Percentiles rank a stretch among this genome's conserved stretches.
Conservation (phyloP, 768 basidiomycete species). For the Russula dissimulans region DNA sequence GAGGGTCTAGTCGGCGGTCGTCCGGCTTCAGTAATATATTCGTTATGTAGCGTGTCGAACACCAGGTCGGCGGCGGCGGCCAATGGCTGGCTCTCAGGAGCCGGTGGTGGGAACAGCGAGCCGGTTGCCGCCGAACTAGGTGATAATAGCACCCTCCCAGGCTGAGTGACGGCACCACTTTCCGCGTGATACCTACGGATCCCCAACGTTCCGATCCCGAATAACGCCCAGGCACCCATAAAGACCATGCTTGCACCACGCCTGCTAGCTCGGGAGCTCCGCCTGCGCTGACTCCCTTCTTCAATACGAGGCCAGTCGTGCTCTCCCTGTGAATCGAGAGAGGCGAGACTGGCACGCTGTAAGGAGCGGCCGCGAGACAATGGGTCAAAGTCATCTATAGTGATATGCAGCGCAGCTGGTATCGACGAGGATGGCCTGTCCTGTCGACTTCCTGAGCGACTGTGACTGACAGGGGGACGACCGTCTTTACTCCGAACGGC, state of each 20-base stretch:
- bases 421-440: conserved; percentile 20
- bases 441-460: conserved; percentile 28
- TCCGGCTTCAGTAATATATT: neutral
- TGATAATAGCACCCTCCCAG: conserved; percentile 41
- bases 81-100: neutral
- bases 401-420: conserved; percentile 26
- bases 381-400: conserved; percentile 4
- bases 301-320: conserved; percentile 6
- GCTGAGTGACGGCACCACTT: conserved; percentile 25
- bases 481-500: conserved; percentile 65
- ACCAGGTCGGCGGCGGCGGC: neutral
- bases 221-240: conserved; percentile 65
- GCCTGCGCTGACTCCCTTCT: conserved; percentile 19
- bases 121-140: neutral
- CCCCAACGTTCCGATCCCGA: conserved; percentile 51
- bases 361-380: conserved; percentile 36
- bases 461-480: conserved; percentile 23
- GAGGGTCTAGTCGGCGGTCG: conserved; percentile 22
- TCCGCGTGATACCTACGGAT: conserved; percentile 25
- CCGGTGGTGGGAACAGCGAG: neutral
- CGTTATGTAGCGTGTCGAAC: conserved; percentile 7
- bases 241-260: conserved; percentile 75
- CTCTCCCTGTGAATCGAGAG: conserved; percentile 1
- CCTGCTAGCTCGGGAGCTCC: conserved; percentile 53
- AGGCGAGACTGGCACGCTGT: conserved; percentile 30